Evolutionary conservation across 148 eudicot genomes (phyloP), one percentile per base, ranked within the genome.

Genomic region (Chenopodium quinoa): DNA sequence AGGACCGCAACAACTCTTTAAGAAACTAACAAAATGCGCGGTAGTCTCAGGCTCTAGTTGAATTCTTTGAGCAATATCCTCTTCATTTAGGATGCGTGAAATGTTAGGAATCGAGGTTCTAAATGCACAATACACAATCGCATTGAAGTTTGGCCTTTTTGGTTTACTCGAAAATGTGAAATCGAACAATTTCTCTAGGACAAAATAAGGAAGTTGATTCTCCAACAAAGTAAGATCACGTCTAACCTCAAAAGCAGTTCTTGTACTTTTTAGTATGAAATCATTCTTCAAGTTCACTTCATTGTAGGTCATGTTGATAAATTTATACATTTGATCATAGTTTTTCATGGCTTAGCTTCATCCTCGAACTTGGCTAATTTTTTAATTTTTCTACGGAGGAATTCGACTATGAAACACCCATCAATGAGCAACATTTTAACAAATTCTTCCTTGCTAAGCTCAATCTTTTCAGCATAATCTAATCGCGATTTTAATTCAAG

Each of bases 81-180:
- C 12, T 60, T 48, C 44, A 6, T 34, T 63, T 50, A 81, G 48
- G 34, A 81, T 31, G 48, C 74, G 78, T 25, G 71, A 22, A 31
- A 67, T 81, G 65, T 47, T 81, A 8, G 78, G 83, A 56, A 81
- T 81, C n/a, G 83, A 81, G 48, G 83, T 81, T 81, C 83, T 81
- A 25, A 81, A 74, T 29, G 78, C 78, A 31, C 83, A 81, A 27
- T 81, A 81, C 10, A 65, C 78, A 19, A 81, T 65, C 29, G 52
- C 71, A 16, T 8, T 11, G 8, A 74, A 81, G 5, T 48, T 31
- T 47, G 73, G 78, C 1, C 1, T 62, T 3, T 62, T 46, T 2
- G 46, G 4, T 44, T 19, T 29, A 6, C 27, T 37, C 32, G 16
- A 1, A 71, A 81, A 81, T 7, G 83, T 81, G 13, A 81, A 48